Conservation (phyloP, 164 flowering plant species). For the Kingdonia uniflora region DNA sequence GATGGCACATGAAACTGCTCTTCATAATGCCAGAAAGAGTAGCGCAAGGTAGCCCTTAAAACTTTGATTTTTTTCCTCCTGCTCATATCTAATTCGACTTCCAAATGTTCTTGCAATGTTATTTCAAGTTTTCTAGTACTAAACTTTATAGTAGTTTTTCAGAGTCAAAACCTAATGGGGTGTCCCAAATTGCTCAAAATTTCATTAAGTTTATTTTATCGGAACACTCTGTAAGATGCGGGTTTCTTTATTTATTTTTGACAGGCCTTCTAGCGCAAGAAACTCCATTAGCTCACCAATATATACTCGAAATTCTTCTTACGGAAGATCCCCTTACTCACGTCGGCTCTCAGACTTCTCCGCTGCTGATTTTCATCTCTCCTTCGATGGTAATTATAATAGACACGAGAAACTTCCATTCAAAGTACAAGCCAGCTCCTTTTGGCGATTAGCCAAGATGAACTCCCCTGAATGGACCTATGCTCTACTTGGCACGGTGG, state of each 20-base stretch:
- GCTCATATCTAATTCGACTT: too few relatives aligned
- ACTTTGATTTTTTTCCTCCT: too few relatives aligned
- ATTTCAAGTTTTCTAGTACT: too few relatives aligned
- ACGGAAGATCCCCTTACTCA: conserved; percentile 86
- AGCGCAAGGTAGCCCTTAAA: conserved; percentile 59
- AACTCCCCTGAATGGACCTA: conserved; percentile 99
- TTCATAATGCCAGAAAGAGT: conserved; percentile 82
- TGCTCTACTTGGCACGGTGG: conserved; percentile 79
- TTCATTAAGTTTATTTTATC: too few relatives aligned
- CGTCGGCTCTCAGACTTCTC: conserved; percentile 89
- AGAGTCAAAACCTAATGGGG: conserved; percentile 56
- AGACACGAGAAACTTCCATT: conserved; percentile 61
- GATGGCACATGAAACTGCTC: conserved; percentile 78
- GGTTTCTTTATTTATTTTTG: neutral
- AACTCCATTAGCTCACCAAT: conserved; percentile 70
- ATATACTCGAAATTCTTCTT: conserved; percentile 81
- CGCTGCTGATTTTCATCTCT: conserved; percentile 81
- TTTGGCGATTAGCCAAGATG: conserved; percentile 67
- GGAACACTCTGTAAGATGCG: too few relatives aligned
- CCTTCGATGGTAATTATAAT: too few relatives aligned
- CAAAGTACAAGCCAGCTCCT: conserved; percentile 79
- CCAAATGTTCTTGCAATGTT: too few relatives aligned
- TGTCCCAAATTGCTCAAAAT: too few relatives aligned
- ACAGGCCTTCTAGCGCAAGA: conserved; percentile 94
- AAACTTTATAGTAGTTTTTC: too few relatives aligned